phyloP scores from a whole-genome alignment of 2,329 filamentous ascomycete genomes.

The Clonostachys sp. region DNA sequence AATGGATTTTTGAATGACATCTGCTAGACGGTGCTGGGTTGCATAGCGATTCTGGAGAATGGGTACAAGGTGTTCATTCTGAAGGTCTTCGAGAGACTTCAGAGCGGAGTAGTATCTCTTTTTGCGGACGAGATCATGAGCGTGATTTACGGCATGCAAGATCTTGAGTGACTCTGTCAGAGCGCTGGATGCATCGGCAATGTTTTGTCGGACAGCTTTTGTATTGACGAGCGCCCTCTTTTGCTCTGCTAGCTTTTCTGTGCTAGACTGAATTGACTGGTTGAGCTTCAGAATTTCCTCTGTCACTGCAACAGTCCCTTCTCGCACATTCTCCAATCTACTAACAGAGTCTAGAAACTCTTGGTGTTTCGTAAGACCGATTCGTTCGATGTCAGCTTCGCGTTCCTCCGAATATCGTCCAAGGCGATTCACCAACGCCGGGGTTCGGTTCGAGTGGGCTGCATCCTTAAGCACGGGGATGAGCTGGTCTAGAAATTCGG shows the following conservation, averaged over 20 bases:
- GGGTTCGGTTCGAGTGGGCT: conserved; percentile 67
- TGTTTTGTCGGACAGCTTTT: conserved; percentile 87
- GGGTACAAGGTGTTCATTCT: conserved; percentile 83
- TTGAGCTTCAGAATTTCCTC: conserved; percentile 89
- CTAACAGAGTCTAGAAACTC: conserved; percentile 94
- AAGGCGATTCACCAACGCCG: conserved; percentile 67
- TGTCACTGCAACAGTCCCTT: conserved; percentile 84
- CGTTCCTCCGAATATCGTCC: conserved; percentile 76
- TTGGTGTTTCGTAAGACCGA: conserved; percentile 93
- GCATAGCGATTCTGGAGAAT: conserved; percentile 77
- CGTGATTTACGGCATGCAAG: conserved; percentile 85
- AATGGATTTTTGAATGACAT: conserved; percentile 93
- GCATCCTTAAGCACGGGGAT: conserved; percentile 94
- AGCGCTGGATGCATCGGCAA: conserved; percentile 85
- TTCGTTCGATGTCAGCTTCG: conserved; percentile 87
- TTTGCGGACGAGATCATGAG: conserved; percentile 84
- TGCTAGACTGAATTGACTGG: conserved; percentile 91
- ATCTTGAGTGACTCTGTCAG: conserved; percentile 90
- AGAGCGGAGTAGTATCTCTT: conserved; percentile 96
- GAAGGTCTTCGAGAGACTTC: conserved; percentile 89
- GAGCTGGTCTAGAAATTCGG: conserved; percentile 91
- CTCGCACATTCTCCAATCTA: conserved; percentile 85
- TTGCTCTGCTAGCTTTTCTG: conserved; percentile 88
- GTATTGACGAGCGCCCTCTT: conserved; percentile 94
- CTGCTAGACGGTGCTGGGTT: conserved; percentile 89